Base-by-base conservation (phyloP, 2,329 filamentous ascomycete species). In the Diaporthe eres region DNA sequence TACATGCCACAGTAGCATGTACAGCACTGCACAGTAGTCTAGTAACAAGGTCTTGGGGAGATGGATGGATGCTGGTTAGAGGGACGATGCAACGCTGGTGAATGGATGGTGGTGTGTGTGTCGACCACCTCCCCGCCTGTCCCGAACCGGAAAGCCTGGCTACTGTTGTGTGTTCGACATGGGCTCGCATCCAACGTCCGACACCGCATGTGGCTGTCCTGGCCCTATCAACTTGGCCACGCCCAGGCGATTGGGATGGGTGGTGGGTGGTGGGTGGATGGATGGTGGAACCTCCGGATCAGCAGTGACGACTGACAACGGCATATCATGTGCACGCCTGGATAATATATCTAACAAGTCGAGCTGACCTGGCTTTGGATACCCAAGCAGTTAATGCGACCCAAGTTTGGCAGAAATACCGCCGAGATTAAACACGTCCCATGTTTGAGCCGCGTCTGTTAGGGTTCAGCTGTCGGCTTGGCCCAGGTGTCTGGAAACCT, bases 391-490 rank as follows among this genome's bases (percentile, higher is more conserved):
- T 25, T 15, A 63, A 57, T 57, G 49, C 49, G 67, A 39, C 39
- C 67, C n/a, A n/a, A 51, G 22, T 42, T 42, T 60, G 34, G 51
- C 17, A 51, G 70, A 39, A 61, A 72, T 72, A 53, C 70, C 70
- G 42, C 70, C 55, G 70, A 72, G 55, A 72, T 58, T 72, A 51
- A 49, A 51, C 57, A 49, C 34, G 34, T 58, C 44, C 47, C 47
- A 58, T 51, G 44, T 61, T 63, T 72, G 71, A 70, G 65, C 65
- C 65, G 65, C 65, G 71, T 61, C 25, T 34, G 39, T 61, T 61
- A 42, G 42, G 55, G 70, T 51, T 60, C 70, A 51, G 70, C 70
- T 72, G 65, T 53, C 47, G 65, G 65, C 65, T 68, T 68, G 65
- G 65, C 65, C 65, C 65, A 70, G 49, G 49, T 42, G 55, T n/a